Evolutionary conservation across 1,284 basidiomycete species (phyloP).

Genomic region (Clitocybe nebularis): DNA sequence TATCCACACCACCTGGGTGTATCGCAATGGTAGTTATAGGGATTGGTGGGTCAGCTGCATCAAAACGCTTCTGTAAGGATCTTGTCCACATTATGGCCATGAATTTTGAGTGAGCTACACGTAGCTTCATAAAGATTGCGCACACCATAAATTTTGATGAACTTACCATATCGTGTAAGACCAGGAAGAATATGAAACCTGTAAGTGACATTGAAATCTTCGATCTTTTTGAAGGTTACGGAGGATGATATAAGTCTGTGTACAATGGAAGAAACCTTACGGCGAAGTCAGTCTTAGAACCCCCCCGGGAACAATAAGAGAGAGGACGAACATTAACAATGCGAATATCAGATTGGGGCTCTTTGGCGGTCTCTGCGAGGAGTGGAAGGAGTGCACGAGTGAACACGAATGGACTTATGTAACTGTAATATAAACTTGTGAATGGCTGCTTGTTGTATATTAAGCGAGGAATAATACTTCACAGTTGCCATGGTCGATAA

Average conservation of each 20-base stretch:
- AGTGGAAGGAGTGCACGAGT: conserved; percentile 44
- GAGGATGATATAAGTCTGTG: conserved; percentile 15
- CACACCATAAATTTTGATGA: not conserved
- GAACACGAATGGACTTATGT: conserved; percentile 43
- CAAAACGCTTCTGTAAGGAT: conserved; percentile 17
- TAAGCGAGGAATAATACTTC: conserved; percentile 31
- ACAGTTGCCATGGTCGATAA: conserved; percentile 24
- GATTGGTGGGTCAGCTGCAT: conserved; percentile 13
- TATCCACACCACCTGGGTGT: conserved; percentile 28
- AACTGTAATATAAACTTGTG: conserved; percentile 24
- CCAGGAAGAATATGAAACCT: conserved; percentile 4
- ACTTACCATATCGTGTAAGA: conserved; percentile 6
- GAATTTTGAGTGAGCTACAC: conserved; percentile 11
- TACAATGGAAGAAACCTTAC: conserved; percentile 25
- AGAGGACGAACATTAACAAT: conserved; percentile 42
- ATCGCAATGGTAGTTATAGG: conserved; percentile 26
- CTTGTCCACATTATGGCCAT: conserved; percentile 9
- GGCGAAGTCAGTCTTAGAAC: not conserved
- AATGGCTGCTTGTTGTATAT: not conserved
- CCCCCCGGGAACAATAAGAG: too few species aligned
- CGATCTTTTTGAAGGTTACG: conserved; percentile 13
- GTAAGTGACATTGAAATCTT: conserved; percentile 21
- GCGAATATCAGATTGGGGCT: conserved; percentile 45
- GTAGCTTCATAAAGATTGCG: not conserved
- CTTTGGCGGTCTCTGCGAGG: conserved; percentile 40